These are phyloP conservation scores for Jackrogersella multiformis DNA, from an alignment of 495 filamentous ascomycete species.

Conservation along the genomic window DNA sequence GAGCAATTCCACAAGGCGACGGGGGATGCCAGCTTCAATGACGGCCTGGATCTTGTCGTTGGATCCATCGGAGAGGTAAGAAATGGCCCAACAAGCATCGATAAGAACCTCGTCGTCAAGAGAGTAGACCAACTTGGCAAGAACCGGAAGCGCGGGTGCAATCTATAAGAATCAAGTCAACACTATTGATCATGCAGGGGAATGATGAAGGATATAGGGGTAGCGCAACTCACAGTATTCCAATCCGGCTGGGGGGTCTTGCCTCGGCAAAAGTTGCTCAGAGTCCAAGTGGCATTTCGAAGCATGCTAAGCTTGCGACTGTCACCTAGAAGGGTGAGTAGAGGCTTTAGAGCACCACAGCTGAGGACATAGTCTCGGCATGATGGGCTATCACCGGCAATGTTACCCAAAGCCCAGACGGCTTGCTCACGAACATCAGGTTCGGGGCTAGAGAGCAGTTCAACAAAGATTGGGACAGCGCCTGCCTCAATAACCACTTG, in stretches of 20 bases:
- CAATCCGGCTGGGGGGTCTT: constrained; percentile 99
- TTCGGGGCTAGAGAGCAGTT: constrained; percentile 93
- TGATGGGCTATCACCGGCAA: constrained; percentile 96
- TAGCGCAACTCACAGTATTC: constrained; percentile 76
- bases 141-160: constrained; percentile 91
- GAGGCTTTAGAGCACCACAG: constrained; percentile 87
- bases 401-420: constrained; percentile 99
- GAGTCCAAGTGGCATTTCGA: constrained; percentile 97
- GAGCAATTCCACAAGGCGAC: constrained; percentile 94
- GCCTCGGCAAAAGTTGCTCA: constrained; percentile 99
- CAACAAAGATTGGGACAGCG: constrained; percentile 98
- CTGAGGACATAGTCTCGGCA: constrained; percentile 96
- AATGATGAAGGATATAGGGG: neutral
- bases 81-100: constrained; percentile 99
- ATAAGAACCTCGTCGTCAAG: constrained; percentile 98
- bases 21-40: constrained; percentile 97
- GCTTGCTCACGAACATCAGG: constrained; percentile 99
- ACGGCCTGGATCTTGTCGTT: constrained; percentile 99
- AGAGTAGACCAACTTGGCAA: constrained; percentile 97
- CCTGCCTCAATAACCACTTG: constrained; percentile 99
- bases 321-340: constrained; percentile 89
- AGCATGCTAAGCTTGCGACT: constrained; percentile 99
- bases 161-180: constrained; percentile 68
- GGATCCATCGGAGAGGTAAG: constrained; percentile 97
- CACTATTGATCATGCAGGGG: too few species aligned